Conservation (phyloP, 306 rosid species). For the Pyrus betulifolia region DNA sequence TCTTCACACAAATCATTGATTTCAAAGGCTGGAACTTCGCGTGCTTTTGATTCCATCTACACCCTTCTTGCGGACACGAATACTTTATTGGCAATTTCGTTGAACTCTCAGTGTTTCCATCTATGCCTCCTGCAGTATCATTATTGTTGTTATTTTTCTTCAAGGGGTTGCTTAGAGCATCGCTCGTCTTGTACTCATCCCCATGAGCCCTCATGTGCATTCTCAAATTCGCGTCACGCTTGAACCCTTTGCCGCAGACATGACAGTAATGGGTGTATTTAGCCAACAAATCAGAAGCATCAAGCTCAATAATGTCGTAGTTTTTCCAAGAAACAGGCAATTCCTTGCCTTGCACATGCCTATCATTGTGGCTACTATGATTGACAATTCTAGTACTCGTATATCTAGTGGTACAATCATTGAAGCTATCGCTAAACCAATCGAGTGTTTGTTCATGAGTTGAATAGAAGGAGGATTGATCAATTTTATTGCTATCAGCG, state of each 20-base stretch:
- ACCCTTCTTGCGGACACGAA: constrained; percentile 88
- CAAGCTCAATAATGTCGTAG: constrained; percentile 53
- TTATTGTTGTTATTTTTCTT: constrained; percentile 20
- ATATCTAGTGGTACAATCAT: background rate
- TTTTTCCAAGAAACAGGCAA: background rate
- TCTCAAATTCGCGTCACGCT: constrained; percentile 82
- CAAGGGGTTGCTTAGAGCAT: constrained; percentile 64
- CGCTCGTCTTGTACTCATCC: constrained; percentile 71
- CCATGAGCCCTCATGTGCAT: constrained; percentile 99
- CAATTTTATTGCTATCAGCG: background rate
- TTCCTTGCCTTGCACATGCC: background rate
- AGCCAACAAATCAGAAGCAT: constrained; percentile 62
- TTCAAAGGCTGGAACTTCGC: constrained; percentile 83
- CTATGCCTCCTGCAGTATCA: background rate
- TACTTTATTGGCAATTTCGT: constrained; percentile 42
- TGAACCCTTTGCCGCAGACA: constrained; percentile 89
- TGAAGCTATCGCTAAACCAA: constrained; percentile 38
- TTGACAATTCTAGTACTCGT: background rate
- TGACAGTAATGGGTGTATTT: constrained; percentile 93
- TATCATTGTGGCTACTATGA: background rate
- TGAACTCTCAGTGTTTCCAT: constrained; percentile 6
- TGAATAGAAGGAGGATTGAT: background rate
- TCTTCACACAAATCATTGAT: constrained; percentile 86
- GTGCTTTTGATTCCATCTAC: constrained; percentile 81
- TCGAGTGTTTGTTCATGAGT: constrained; percentile 23